Base-by-base conservation (phyloP, 192 early-diverging fungal genomes). In the Entrophospora sp. region DNA sequence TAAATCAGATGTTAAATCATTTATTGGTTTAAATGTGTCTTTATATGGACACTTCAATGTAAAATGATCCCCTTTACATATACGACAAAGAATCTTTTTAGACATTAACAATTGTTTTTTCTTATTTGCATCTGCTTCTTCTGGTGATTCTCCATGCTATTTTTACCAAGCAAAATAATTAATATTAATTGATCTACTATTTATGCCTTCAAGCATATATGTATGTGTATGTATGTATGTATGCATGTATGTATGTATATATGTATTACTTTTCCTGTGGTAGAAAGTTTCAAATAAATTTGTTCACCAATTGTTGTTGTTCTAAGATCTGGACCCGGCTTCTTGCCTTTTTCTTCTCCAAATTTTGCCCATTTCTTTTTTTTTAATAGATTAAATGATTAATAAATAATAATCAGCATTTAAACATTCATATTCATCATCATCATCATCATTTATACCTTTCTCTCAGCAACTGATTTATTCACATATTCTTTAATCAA, bases 1-100 rank as follows among this genome's bases (percentile, higher is more conserved):
- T 13, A 69, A 60, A 56, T 58, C 51, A 22, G 32, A 43, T 13
- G 76, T 73, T 45, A 90, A 78, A 36, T 89, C 90, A 70, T 91
- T 88, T 59, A 88, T 70, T 30, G 92, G 88, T 62, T 81, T 83
- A 70, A 93, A 78, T 3, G 91, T 91, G 73, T 96, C 93, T 83
- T 97, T 99, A 89, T 91, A 97, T 52, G 96, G 96, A 85, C 96
- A 99, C 75, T 93, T 93, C 66, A 83, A 82, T 24, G 96, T 97
- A 73, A 89, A 96, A 82, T 99, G 96, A 56, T 91, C 90, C 67
- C 93, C 92, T 68, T 94, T 93, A 81, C 96, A 99, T 66, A 89
- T 87, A 79, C 96, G 91, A 85, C 96, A 99, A 35, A 83, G 71
- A 69, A 89, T 91, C 75, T 91, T 92, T 73, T 91, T 91, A 72